Conservation (phyloP, 106 monocot species). For the Posidonia australis region DNA sequence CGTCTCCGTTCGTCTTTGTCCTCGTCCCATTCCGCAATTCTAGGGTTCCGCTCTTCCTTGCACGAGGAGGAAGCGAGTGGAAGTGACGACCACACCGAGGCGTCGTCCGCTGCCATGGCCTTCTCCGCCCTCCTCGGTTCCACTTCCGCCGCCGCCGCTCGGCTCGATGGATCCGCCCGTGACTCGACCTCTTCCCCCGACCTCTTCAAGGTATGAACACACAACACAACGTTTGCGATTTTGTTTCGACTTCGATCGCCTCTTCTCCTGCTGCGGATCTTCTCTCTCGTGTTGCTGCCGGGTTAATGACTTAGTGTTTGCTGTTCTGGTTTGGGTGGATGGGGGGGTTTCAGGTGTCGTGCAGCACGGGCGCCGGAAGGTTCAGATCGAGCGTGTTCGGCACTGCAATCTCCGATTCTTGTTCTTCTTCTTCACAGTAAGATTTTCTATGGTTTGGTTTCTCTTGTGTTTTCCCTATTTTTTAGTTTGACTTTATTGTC, state of each 20-base stretch:
- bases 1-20: no score
- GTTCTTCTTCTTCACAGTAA: background rate
- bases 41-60: constrained; percentile 5
- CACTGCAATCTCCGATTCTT: background rate
- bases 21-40: background rate
- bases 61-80: no score
- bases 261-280: no score
- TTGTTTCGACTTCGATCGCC: background rate
- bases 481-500: background rate
- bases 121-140: constrained; percentile 20
- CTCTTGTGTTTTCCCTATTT: background rate
- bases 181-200: background rate
- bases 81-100: no score
- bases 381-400: background rate
- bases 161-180: background rate
- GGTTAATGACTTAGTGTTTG: no score
- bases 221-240: background rate
- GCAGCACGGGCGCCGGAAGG: no score
- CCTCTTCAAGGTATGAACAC: constrained; percentile 4
- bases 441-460: background rate
- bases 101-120: constrained; percentile 7
- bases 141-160: background rate
- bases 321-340: no score
- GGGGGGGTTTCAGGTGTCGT: no score
- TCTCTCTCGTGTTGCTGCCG: no score